Base-by-base conservation (phyloP, 768 basidiomycete species). In the Calocybe indica region DNA sequence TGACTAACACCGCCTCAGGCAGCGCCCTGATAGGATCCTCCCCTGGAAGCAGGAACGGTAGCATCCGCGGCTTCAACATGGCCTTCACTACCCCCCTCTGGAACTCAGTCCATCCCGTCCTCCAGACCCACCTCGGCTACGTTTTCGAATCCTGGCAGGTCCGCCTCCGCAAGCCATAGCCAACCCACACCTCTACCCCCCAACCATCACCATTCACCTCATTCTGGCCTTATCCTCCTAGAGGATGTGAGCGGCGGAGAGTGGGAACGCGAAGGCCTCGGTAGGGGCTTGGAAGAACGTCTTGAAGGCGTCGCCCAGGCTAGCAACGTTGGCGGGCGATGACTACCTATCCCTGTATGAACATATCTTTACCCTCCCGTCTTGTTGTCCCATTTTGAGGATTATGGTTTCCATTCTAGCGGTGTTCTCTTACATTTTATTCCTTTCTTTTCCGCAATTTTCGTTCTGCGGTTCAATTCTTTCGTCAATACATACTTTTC, bases 241-340 rank as follows among this genome's bases (percentile, higher is more conserved):
- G 48, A 80, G 40, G 83, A 83, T 55, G 84, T 85, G 39, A 66
- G 77, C 1, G 88, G 88, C 7, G 88, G 90, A 0, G 92, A 93
- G 64, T 94, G 89, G 90, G 86, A 89, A 53, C 69, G 90, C 1
- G 87, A 90, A 55, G 91, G 91, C 0, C 62, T 94, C 22, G 91
- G 92, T 0, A 77, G 69, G 50, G 91, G 92, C 0, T 63, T 94
- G 42, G 92, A 88, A 64, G 91, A 92, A 69, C 69, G 91, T 47
- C 62, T 94, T 45, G 91, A 92, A 22, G 22, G 22, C 22, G 22
- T 22, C 22, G 22, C 22, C 22, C 22, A 22, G 22, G 22, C 22
- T 22, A 22, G 22, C 22, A 22, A 22, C 22, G 22, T 22, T 22
- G 22, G 22, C 22, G 22, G 22, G 22, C 22, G 22, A 22, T 22